These are phyloP conservation scores for Nitzschia sp. DNA, from an alignment of 108 stramenopile genomes.

Conservation along the genomic window DNA sequence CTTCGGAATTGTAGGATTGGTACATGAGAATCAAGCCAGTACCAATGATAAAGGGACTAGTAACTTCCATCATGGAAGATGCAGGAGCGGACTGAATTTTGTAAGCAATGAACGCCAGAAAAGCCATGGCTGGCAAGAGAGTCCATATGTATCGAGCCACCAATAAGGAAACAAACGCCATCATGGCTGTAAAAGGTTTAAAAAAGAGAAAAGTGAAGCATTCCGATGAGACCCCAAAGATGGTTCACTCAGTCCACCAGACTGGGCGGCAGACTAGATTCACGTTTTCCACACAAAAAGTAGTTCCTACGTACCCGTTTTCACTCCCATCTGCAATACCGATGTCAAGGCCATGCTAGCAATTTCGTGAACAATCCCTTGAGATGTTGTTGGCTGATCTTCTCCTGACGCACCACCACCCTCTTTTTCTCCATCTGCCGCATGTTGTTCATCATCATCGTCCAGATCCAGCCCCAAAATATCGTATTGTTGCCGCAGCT, in stretches of 20 bases:
- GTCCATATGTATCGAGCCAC: slow-evolving; percentile 58
- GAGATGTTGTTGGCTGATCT: slow-evolving; percentile 26
- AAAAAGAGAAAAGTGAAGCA: neutral
- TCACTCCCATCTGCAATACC: slow-evolving; percentile 71
- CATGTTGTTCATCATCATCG: slow-evolving; percentile 64
- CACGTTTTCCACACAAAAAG: too few relatives aligned
- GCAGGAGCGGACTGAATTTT: slow-evolving; percentile 38
- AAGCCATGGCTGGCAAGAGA: slow-evolving; percentile 49
- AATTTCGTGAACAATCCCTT: slow-evolving; percentile 75
- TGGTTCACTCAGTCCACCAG: too few relatives aligned
- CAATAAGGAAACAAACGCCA: slow-evolving; percentile 60
- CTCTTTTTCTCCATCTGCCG: slow-evolving; percentile 3
- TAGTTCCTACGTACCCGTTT: slow-evolving; percentile 58
- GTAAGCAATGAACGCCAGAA: slow-evolving; percentile 57
- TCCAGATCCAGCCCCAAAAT: slow-evolving; percentile 83
- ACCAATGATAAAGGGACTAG: slow-evolving; percentile 64
- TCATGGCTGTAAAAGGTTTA: slow-evolving; percentile 40
- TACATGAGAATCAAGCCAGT: slow-evolving; percentile 76
- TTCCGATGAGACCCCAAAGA: too few relatives aligned
- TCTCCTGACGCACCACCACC: slow-evolving; percentile 12
- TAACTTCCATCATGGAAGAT: slow-evolving; percentile 27
- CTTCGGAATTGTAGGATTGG: slow-evolving; percentile 16
- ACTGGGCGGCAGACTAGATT: too few relatives aligned
- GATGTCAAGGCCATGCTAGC: slow-evolving; percentile 62
- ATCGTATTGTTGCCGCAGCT: slow-evolving; percentile 81